Evolutionary conservation across 352 stramenopile species (phyloP).

Genomic region (Phytopythium mirpurense): DNA sequence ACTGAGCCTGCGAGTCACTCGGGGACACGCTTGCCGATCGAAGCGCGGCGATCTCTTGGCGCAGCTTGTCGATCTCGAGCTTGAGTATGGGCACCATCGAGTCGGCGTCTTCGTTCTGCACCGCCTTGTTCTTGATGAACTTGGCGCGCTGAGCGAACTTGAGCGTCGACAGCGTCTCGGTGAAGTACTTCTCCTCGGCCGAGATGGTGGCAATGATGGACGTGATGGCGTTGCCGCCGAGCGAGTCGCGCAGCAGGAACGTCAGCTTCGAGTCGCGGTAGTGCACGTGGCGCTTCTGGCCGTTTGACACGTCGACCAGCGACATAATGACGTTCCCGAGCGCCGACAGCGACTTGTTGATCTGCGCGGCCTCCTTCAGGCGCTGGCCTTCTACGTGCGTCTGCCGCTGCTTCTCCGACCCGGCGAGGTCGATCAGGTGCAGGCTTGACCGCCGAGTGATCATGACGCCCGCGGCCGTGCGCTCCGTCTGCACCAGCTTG

Average conservation of each 20-base stretch:
- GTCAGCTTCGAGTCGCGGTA: slow-evolving; percentile 88
- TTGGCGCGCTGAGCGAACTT: slow-evolving; percentile 87
- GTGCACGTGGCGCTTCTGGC: slow-evolving; percentile 72
- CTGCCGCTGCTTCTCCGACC: slow-evolving; percentile 84
- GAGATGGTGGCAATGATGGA: slow-evolving; percentile 82
- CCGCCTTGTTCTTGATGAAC: slow-evolving; percentile 86
- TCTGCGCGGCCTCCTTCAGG: slow-evolving; percentile 86
- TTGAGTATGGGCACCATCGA: slow-evolving; percentile 70
- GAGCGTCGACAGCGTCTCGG: slow-evolving; percentile 82
- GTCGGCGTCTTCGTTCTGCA: slow-evolving; percentile 84
- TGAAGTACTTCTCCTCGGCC: slow-evolving; percentile 79
- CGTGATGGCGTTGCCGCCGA: slow-evolving; percentile 85
- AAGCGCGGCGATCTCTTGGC: slow-evolving; percentile 47
- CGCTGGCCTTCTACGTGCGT: slow-evolving; percentile 72
- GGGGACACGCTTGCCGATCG: slow-evolving; percentile 10
- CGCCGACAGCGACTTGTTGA: slow-evolving; percentile 87
- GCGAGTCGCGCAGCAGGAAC: slow-evolving; percentile 69
- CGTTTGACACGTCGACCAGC: slow-evolving; percentile 81
- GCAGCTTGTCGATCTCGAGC: slow-evolving; percentile 65
- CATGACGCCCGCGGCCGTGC: slow-evolving; percentile 46
- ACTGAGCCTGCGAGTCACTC: slow-evolving; percentile 8
- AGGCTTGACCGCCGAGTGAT: slow-evolving; percentile 72
- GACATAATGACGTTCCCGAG: slow-evolving; percentile 89
- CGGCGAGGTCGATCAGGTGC: slow-evolving; percentile 85
- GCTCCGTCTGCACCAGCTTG: slow-evolving; percentile 83